These are phyloP conservation scores for Phytophthora colocasiae DNA, from an alignment of 352 stramenopile species.

Conservation along the genomic window DNA sequence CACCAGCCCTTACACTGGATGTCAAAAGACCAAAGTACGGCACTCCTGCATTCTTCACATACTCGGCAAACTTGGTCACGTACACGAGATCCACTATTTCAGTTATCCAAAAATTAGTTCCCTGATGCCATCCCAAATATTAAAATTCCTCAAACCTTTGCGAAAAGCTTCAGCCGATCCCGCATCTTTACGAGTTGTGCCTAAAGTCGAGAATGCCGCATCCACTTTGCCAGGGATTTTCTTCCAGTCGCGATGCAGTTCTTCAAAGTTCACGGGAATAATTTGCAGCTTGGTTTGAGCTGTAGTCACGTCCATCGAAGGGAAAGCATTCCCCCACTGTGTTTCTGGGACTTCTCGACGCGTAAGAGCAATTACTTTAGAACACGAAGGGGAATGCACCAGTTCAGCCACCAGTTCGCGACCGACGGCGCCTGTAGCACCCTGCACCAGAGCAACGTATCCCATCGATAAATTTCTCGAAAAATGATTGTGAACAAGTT, in stretches of 20 bases:
- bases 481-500: no score
- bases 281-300: constrained; percentile 65
- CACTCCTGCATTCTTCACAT: constrained; percentile 47
- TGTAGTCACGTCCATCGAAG: constrained; percentile 43
- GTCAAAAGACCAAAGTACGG: constrained; percentile 75
- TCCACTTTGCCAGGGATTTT: constrained; percentile 43
- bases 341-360: constrained; percentile 61
- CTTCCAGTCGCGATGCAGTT: constrained; percentile 46
- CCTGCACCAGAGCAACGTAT: constrained; percentile 66
- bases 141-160: constrained; percentile 41
- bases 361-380: constrained; percentile 64
- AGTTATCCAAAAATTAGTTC: constrained; percentile 9
- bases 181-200: constrained; percentile 75
- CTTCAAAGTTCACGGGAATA: constrained; percentile 60
- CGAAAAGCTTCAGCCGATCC: constrained; percentile 67
- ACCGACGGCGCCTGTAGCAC: constrained; percentile 68
- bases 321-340: constrained; percentile 52
- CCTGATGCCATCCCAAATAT: not conserved
- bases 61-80: constrained; percentile 53
- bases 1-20: constrained; percentile 40
- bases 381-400: constrained; percentile 59
- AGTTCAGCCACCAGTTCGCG: constrained; percentile 72
- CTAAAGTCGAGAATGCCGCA: constrained; percentile 70
- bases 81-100: constrained; percentile 72
- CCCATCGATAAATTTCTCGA: constrained; percentile 11